Percentiles rank a stretch among this genome's conserved stretches.
These are phyloP conservation scores for Betula pendula DNA, from an alignment of 306 rosid species.

Conservation along the genomic window DNA sequence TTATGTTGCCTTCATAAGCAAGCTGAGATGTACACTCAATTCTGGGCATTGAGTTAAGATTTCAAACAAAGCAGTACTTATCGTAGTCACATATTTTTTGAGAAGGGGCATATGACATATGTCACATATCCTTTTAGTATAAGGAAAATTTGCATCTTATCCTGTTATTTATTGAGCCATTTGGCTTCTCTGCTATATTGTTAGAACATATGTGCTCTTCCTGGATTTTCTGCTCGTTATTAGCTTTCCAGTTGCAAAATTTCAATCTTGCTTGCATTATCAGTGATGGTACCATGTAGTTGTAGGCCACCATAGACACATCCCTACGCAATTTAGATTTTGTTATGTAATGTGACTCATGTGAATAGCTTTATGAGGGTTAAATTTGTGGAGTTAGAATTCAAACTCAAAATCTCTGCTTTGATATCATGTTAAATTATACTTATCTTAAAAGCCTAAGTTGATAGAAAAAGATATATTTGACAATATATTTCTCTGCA, in stretches of 20 bases:
- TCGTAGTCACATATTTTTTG: neutral
- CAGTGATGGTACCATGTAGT: no score
- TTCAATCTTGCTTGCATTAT: neutral
- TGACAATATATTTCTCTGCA: neutral
- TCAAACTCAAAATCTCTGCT: no score
- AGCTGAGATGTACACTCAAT: neutral
- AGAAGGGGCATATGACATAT: neutral
- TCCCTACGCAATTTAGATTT: no score
- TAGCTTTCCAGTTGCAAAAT: neutral
- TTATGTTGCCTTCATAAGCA: neutral
- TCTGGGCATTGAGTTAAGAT: neutral
- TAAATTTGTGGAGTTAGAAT: no score
- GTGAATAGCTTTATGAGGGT: no score
- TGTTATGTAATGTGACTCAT: no score
- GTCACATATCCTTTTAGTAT: neutral
- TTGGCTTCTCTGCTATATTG: neutral
- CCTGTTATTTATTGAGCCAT: neutral
- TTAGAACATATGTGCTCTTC: neutral
- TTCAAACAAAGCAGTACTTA: neutral
- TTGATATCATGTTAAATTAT: no score
- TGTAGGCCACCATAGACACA: no score
- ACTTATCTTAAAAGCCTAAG: no score
- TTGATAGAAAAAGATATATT: neutral
- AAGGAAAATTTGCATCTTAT: neutral
- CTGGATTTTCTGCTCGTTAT: neutral